phyloP scores from a whole-genome alignment of 2,329 filamentous ascomycete genomes.

The Talaromyces sp. region DNA sequence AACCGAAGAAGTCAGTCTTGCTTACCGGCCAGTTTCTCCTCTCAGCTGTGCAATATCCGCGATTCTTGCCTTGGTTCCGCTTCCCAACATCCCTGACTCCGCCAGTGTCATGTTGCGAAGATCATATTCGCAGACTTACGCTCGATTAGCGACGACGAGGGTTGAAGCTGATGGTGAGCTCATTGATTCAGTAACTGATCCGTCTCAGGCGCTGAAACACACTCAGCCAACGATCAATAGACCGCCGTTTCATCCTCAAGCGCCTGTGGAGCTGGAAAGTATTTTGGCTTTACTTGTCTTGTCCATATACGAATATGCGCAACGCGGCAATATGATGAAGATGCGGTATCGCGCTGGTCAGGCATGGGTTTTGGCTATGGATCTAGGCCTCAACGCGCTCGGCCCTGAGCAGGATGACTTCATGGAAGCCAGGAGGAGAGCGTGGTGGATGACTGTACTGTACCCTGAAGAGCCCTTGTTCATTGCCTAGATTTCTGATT shows the following conservation, averaged over 20 bases:
- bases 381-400: conserved; percentile 42
- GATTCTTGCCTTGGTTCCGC: conserved; percentile 43
- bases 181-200: conserved; percentile 38
- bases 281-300: conserved; percentile 42
- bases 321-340: conserved; percentile 45
- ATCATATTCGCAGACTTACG: conserved; percentile 40
- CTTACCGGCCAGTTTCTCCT: conserved; percentile 42
- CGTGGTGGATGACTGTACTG: conserved; percentile 49
- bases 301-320: conserved; percentile 46
- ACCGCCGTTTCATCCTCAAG: conserved; percentile 36
- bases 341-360: conserved; percentile 47
- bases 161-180: conserved; percentile 45
- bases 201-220: conserved; percentile 39
- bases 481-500: background rate
- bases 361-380: conserved; percentile 42
- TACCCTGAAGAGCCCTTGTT: background rate
- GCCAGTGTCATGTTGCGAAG: conserved; percentile 36
- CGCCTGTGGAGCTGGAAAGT: conserved; percentile 42
- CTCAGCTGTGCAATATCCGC: conserved; percentile 44
- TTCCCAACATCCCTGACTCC: conserved; percentile 38
- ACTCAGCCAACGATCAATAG: conserved; percentile 32
- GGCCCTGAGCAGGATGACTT: conserved; percentile 34
- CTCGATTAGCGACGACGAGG: conserved; percentile 36
- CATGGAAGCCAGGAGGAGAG: conserved; percentile 41
- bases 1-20: conserved; percentile 30